A percentile compares a stretch with the other conserved stretches of the same genome.
These are phyloP conservation scores for Pseudopithomyces maydicus DNA, from an alignment of 2,329 filamentous ascomycete species.

Conservation along the genomic window DNA sequence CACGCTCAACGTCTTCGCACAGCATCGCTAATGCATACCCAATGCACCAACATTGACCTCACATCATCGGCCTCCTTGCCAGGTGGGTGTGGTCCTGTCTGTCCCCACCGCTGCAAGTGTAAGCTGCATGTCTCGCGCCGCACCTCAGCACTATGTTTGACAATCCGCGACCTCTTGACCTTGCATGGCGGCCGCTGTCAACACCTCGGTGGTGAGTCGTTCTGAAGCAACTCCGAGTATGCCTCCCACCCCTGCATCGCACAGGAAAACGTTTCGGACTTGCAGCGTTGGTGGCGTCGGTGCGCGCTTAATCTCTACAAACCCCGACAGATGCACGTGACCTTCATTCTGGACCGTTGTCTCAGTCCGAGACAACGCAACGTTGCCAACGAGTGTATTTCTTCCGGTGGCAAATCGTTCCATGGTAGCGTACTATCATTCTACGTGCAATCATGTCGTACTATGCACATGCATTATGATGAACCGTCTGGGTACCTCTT, in stretches of 20 bases:
- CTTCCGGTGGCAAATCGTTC: conserved; percentile 2
- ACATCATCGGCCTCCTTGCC: neutral
- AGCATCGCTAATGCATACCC: neutral
- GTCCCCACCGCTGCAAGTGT: neutral
- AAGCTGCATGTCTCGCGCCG: conserved; percentile 7
- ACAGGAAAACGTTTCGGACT: conserved; percentile 7
- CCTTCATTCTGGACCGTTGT: neutral
- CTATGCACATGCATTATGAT: neutral
- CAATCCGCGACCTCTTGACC: conserved; percentile 1
- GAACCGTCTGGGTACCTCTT: neutral
- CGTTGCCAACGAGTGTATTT: neutral
- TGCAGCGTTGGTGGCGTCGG: conserved; percentile 8
- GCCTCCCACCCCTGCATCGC: conserved; percentile 1
- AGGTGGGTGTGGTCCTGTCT: neutral
- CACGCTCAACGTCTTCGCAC: conserved; percentile 2
- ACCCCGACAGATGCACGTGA: neutral
- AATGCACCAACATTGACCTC: neutral
- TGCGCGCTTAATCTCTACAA: neutral
- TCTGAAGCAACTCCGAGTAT: conserved; percentile 4
- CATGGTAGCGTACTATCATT: neutral
- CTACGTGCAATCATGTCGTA: neutral
- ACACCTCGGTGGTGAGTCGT: neutral
- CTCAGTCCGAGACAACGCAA: conserved; percentile 8
- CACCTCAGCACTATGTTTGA: conserved; percentile 8
- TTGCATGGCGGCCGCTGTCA: conserved; percentile 5